phyloP scores from a whole-genome alignment of 1,284 basidiomycete species.

The Neotropicomus parvogracilis region DNA sequence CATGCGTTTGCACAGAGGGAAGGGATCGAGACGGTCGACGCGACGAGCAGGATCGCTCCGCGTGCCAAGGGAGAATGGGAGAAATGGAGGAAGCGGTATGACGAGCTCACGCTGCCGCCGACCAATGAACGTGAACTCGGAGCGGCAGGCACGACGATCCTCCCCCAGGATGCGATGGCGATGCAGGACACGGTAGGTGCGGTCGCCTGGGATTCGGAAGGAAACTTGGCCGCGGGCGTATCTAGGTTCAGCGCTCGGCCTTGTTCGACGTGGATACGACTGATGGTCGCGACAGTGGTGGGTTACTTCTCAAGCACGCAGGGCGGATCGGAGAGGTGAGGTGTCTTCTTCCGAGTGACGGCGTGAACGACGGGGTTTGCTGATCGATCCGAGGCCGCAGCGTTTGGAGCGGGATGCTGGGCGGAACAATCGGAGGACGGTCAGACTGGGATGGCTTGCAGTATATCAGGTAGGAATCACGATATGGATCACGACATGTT shows the following conservation, averaged over 20 bases:
- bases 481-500: slow-evolving; percentile 39
- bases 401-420: slow-evolving; percentile 72
- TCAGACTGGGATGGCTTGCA: slow-evolving; percentile 51
- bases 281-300: slow-evolving; percentile 48
- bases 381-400: slow-evolving; percentile 45
- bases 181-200: slow-evolving; percentile 78
- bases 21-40: slow-evolving; percentile 36
- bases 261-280: not conserved
- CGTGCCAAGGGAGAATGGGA: slow-evolving; percentile 54
- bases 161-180: slow-evolving; percentile 27
- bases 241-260: slow-evolving; percentile 50
- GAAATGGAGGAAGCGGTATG: slow-evolving; percentile 51
- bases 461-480: slow-evolving; percentile 54
- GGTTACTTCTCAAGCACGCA: slow-evolving; percentile 64
- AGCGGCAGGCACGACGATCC: slow-evolving; percentile 16
- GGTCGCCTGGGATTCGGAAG: slow-evolving; percentile 45
- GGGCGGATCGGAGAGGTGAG: slow-evolving; percentile 69
- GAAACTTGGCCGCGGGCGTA: slow-evolving; percentile 61
- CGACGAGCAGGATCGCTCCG: slow-evolving; percentile 46
- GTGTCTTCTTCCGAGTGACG: not conserved
- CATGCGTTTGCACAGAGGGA: slow-evolving; percentile 40
- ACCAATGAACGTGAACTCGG: not conserved
- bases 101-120: slow-evolving; percentile 1
- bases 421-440: slow-evolving; percentile 39
- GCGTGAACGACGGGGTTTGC: not conserved